These are phyloP conservation scores for Nothophaeocryptopus gaeumannii DNA, from an alignment of 2,329 filamentous ascomycete species.

Conservation along the genomic window DNA sequence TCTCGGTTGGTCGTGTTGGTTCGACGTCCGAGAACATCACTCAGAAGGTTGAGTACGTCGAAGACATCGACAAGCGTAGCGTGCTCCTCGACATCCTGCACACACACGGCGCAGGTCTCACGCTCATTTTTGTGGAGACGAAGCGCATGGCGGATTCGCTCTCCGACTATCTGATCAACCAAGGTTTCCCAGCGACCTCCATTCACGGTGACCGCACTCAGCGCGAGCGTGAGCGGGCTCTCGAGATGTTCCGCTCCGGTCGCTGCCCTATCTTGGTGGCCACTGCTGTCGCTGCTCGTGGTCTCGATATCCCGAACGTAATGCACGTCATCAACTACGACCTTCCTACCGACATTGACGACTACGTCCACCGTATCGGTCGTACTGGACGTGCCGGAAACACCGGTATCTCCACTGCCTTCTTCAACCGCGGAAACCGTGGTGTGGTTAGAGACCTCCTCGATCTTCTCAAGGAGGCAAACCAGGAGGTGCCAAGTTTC, in stretches of 20 bases:
- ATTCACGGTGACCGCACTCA: conserved; percentile 99
- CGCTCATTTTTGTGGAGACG: conserved; percentile 97
- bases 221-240: conserved; percentile 94
- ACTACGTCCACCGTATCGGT: conserved; percentile 98
- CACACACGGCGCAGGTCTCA: conserved; percentile 84
- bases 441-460: conserved; percentile 95
- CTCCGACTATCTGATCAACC: conserved; percentile 97
- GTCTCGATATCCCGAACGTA: conserved; percentile 89
- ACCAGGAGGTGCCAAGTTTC: conserved; percentile 93
- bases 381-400: conserved; percentile 99
- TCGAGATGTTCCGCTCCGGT: conserved; percentile 95
- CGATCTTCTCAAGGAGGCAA: conserved; percentile 97
- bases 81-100: conserved; percentile 96
- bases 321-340: conserved; percentile 99
- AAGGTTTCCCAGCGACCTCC: conserved; percentile 95
- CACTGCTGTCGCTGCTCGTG: conserved; percentile 86
- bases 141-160: conserved; percentile 99
- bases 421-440: conserved; percentile 99
- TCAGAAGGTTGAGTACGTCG: conserved; percentile 96
- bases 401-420: conserved; percentile 95
- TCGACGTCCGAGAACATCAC: conserved; percentile 99
- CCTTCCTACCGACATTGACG: conserved; percentile 96
- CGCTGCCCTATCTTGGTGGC: conserved; percentile 96
- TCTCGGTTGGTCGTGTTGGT: conserved; percentile 96
- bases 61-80: conserved; percentile 95